Evolutionary conservation across 805 yeast species (phyloP).

Genomic region (Wilhelminamyces savonicus): DNA sequence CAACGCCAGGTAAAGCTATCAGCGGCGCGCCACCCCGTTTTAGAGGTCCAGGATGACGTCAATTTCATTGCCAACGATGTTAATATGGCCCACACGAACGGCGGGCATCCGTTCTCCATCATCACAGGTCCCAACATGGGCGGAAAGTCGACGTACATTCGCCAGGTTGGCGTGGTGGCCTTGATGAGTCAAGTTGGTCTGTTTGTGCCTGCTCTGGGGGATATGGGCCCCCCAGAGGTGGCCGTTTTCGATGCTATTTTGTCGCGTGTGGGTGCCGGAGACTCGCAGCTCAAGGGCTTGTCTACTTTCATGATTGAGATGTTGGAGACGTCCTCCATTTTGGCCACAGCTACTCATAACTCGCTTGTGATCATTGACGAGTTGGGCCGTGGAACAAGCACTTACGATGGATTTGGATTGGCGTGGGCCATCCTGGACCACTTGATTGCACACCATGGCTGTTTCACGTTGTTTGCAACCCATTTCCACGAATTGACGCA

Average conservation of each 20-base stretch:
- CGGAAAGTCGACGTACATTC: constrained; percentile 88
- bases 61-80: constrained; percentile 91
- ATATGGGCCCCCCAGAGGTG: constrained; percentile 49
- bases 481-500: constrained; percentile 95
- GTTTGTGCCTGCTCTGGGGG: constrained; percentile 67
- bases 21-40: constrained; percentile 91
- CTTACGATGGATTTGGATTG: constrained; percentile 96
- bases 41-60: constrained; percentile 87
- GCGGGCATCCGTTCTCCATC: constrained; percentile 60
- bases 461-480: constrained; percentile 90
- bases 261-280: constrained; percentile 98
- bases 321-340: constrained; percentile 87
- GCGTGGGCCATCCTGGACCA: constrained; percentile 96
- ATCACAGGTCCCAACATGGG: constrained; percentile 98
- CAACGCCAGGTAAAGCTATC: constrained; percentile 47
- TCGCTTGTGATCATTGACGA: constrained; percentile 90
- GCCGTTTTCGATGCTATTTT: constrained; percentile 85
- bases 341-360: constrained; percentile 69
- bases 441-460: constrained; percentile 60
- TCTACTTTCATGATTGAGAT: constrained; percentile 96
- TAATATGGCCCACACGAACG: constrained; percentile 39
- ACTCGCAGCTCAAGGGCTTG: constrained; percentile 93
- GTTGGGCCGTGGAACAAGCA: constrained; percentile 81
- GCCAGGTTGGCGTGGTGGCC: constrained; percentile 84
- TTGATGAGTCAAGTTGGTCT: constrained; percentile 87